These are phyloP conservation scores for Beauveria australis DNA, from an alignment of 2,329 filamentous ascomycete genomes.

Conservation along the genomic window DNA sequence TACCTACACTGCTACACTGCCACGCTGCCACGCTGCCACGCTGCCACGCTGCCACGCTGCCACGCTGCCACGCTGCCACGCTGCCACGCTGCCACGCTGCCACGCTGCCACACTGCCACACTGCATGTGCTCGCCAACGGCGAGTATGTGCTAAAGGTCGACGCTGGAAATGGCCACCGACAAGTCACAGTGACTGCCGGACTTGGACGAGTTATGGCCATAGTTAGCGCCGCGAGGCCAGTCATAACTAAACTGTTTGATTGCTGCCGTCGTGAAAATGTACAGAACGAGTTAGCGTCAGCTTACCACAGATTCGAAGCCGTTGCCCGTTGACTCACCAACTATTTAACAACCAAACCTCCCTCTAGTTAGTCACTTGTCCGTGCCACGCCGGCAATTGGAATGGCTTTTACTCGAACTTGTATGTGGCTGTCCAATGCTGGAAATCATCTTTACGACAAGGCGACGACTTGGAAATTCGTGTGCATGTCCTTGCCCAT, in stretches of 20 bases:
- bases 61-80: no score
- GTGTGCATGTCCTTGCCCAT: neutral
- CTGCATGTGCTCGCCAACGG: neutral
- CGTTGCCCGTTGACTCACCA: neutral
- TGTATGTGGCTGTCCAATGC: no score
- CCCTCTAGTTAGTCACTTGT: neutral
- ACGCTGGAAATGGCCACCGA: no score
- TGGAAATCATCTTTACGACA: no score
- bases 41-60: no score
- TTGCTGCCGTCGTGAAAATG: neutral
- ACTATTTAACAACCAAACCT: neutral
- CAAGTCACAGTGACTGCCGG: no score
- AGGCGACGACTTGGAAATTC: neutral
- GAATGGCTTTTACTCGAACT: no score
- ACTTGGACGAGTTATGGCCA: neutral
- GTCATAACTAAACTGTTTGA: neutral
- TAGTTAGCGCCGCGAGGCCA: neutral
- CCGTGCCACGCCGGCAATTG: neutral
- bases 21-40: no score
- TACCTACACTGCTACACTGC: neutral
- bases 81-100: neutral
- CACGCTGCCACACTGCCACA: neutral
- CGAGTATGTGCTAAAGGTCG: no score
- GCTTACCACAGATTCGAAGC: neutral
- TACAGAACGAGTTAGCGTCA: neutral